Evolutionary conservation across 2,329 filamentous ascomycete genomes (phyloP).

Genomic region (Aspergillus felis): DNA sequence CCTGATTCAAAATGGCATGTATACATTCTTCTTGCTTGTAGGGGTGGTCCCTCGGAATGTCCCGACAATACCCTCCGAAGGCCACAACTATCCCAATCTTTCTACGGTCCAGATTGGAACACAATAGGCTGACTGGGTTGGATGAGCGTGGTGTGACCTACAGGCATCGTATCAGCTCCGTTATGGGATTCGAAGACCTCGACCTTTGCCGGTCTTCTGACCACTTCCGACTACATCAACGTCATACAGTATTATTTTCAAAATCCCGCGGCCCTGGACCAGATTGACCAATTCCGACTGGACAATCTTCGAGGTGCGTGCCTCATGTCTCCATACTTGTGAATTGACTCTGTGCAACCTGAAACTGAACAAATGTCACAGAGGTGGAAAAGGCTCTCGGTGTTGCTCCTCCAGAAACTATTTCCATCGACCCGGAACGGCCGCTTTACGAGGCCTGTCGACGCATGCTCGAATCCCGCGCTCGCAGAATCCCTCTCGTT

Average conservation of each 20-base stretch:
- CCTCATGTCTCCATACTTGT: background rate
- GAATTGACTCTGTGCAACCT: background rate
- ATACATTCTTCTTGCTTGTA: conserved; percentile 1
- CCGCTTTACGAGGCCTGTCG: conserved; percentile 94
- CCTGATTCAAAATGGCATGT: conserved; percentile 84
- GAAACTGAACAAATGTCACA: conserved; percentile 35
- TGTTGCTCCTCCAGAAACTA: conserved; percentile 84
- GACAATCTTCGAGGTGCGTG: conserved; percentile 80
- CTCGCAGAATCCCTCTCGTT: conserved; percentile 87
- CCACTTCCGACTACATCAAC: conserved; percentile 96
- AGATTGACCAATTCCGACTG: conserved; percentile 89
- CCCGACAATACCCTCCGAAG: background rate
- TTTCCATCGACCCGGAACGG: conserved; percentile 87
- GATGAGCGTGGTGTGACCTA: conserved; percentile 16
- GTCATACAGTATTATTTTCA: conserved; percentile 99
- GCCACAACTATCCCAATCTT: background rate
- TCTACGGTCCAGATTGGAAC: background rate
- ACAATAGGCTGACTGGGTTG: conserved; percentile 15
- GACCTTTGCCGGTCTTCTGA: conserved; percentile 89
- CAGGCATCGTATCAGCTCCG: conserved; percentile 95
- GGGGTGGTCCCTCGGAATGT: background rate
- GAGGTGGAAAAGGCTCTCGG: conserved; percentile 95
- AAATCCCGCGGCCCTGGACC: conserved; percentile 81
- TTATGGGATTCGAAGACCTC: conserved; percentile 94
- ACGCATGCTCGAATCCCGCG: conserved; percentile 88